Conservation (phyloP, 108 stramenopile genomes). For the Stephanodiscus triporus region DNA sequence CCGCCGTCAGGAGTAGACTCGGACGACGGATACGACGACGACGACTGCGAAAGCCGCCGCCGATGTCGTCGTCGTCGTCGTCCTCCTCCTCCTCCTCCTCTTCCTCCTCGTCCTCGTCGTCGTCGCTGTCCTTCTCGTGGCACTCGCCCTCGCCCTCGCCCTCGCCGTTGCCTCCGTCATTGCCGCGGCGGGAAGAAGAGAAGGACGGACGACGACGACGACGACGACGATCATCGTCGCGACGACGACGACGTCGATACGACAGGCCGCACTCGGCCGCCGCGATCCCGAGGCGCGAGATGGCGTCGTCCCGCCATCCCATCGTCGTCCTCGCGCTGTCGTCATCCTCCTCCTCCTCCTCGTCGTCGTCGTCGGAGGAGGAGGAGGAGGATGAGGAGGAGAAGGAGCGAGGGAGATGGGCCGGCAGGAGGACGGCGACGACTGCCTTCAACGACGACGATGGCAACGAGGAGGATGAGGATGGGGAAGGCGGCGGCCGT, state of each 20-base stretch:
- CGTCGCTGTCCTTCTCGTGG: background rate
- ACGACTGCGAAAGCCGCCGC: too few relatives aligned
- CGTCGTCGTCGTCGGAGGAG: too few relatives aligned
- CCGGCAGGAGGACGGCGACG: too few relatives aligned
- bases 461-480: too few relatives aligned
- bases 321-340: too few relatives aligned
- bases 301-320: too few relatives aligned
- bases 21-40: constrained; percentile 11
- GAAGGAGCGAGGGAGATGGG: too few relatives aligned
- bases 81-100: background rate
- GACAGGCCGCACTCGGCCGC: background rate
- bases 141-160: background rate
- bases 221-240: background rate
- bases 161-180: background rate
- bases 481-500: too few relatives aligned
- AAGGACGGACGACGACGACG: background rate
- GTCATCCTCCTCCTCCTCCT: too few relatives aligned
- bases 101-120: background rate
- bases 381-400: too few relatives aligned
- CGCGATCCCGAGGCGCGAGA: background rate
- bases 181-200: too few relatives aligned
- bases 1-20: background rate
- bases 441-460: too few relatives aligned
- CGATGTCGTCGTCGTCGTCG: background rate
- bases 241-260: background rate